Evolutionary conservation across 2,329 filamentous ascomycete species (phyloP).

Genomic region (Penicillium palitans): DNA sequence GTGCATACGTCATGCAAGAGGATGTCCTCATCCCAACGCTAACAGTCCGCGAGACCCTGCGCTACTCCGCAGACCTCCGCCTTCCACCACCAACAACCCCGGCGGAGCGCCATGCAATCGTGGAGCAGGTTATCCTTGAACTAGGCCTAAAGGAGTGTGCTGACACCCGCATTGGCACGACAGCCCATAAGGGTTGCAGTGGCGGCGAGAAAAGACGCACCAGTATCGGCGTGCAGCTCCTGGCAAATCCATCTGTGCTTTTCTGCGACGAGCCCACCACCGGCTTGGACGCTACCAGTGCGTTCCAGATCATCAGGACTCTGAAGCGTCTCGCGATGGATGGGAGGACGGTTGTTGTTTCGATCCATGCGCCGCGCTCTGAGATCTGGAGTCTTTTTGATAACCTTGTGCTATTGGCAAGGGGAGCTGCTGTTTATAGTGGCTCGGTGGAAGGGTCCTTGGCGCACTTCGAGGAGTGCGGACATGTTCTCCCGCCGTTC

Average conservation of each 20-base stretch:
- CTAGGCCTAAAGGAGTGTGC: slow-evolving; percentile 76
- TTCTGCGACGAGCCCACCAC: slow-evolving; percentile 81
- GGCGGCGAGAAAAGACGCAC: slow-evolving; percentile 76
- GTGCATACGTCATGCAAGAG: slow-evolving; percentile 67
- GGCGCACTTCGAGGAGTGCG: slow-evolving; percentile 62
- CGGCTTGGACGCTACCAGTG: slow-evolving; percentile 70
- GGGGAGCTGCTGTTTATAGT: slow-evolving; percentile 68
- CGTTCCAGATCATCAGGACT: slow-evolving; percentile 70
- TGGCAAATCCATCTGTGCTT: slow-evolving; percentile 75
- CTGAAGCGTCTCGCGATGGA: slow-evolving; percentile 67
- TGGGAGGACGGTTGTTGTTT: slow-evolving; percentile 70
- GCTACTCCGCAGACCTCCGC: slow-evolving; percentile 70
- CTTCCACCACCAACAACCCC: slow-evolving; percentile 63
- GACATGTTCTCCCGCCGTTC: slow-evolving; percentile 65
- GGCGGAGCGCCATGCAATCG: slow-evolving; percentile 61
- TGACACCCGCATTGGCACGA: slow-evolving; percentile 70
- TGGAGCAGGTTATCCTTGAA: slow-evolving; percentile 75
- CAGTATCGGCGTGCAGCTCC: slow-evolving; percentile 74
- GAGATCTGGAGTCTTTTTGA: slow-evolving; percentile 80
- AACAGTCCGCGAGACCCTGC: slow-evolving; percentile 73
- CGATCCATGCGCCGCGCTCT: slow-evolving; percentile 74
- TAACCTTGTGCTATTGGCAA: slow-evolving; percentile 66
- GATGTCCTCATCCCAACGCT: slow-evolving; percentile 71
- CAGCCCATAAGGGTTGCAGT: slow-evolving; percentile 71
- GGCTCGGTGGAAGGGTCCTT: slow-evolving; percentile 60